Base-by-base conservation (phyloP, 2,329 filamentous ascomycete genomes). In the Apiospora sp. region DNA sequence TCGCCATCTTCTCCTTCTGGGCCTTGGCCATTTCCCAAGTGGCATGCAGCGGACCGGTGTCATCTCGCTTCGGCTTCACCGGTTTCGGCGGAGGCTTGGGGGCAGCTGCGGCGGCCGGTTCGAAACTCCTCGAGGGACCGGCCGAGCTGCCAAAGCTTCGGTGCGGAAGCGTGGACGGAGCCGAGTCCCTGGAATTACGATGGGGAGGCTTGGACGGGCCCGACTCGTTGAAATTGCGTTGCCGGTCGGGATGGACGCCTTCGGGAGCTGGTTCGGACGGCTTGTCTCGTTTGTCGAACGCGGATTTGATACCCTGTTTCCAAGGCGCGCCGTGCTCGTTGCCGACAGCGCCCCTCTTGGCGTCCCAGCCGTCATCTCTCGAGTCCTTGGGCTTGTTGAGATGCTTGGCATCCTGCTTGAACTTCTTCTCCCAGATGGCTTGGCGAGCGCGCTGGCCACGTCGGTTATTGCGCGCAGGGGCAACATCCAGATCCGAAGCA, bases 361-460 rank as follows among this genome's bases (percentile, higher is more conserved):
- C 81, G 76, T 92, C 90, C 90, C 90, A 92, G 0, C 88, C 88
- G 13, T 84, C 79, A 68, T 89, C 87, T 49, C 86, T 79, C 10
- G 82, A 79, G 67, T 81, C 80, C 72, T 86, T 81, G 61, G 79
- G 72, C n/a, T 80, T 73, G 58, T 84, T 85, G 61, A 91, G 81
- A 78, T 95, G 93, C 76, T 91, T 93, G 1, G 94, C 94, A 74
- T 88, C 87, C 19, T 87, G 86, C 69, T 93, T 93, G 80, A 88
- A 96, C 79, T 95, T 96, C 84, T 94, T 92, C 84, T 96, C 93
- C 86, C 91, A 93, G 73, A 96, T 92, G 34, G 91, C 89, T 79
- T 93, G 92, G 12, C 94, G 89, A n/a, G 92, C 93, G 61, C 91
- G 88, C 82, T 97, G 94, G 4, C 94, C 94, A 67, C 90, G 87